phyloP scores from a whole-genome alignment of 1,284 basidiomycete genomes.

The Cutaneotrichosporon sp. region DNA sequence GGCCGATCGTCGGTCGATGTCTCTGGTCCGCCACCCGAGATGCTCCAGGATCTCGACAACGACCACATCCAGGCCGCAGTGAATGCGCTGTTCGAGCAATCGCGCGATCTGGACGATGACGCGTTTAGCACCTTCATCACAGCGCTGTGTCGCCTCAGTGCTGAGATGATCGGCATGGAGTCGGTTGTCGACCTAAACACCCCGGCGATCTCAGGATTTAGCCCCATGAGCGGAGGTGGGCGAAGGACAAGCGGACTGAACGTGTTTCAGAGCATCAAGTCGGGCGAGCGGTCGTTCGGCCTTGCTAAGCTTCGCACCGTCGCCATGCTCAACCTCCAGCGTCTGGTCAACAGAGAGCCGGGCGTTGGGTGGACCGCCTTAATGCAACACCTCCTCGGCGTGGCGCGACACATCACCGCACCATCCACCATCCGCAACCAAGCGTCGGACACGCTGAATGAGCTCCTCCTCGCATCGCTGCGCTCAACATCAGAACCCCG shows the following conservation, averaged over 20 bases:
- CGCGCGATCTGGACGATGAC: slow-evolving; percentile 73
- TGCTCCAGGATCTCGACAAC: slow-evolving; percentile 65
- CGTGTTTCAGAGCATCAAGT: slow-evolving; percentile 69
- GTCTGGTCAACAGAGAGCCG: slow-evolving; percentile 74
- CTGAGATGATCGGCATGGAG: slow-evolving; percentile 85
- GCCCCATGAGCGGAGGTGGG: slow-evolving; percentile 52
- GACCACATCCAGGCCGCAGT: slow-evolving; percentile 71
- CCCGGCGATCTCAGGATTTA: slow-evolving; percentile 13
- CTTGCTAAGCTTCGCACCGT: slow-evolving; percentile 80
- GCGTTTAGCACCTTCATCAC: slow-evolving; percentile 80
- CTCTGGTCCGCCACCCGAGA: slow-evolving; percentile 27
- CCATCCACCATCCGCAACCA: slow-evolving; percentile 80
- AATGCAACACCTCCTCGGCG: slow-evolving; percentile 71
- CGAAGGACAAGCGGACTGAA: slow-evolving; percentile 81
- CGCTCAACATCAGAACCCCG: slow-evolving; percentile 60
- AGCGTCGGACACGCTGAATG: slow-evolving; percentile 79
- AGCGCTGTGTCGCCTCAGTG: slow-evolving; percentile 78
- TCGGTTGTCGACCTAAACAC: slow-evolving; percentile 43
- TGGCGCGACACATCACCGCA: slow-evolving; percentile 63
- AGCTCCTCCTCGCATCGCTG: slow-evolving; percentile 68
- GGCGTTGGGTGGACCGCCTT: slow-evolving; percentile 82
- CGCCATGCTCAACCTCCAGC: slow-evolving; percentile 74
- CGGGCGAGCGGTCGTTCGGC: slow-evolving; percentile 64
- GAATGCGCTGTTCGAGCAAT: slow-evolving; percentile 77
- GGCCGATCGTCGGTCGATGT: slow-evolving; percentile 20